These are phyloP conservation scores for Penicillium glabrum DNA, from an alignment of 2,329 filamentous ascomycete genomes.

Conservation along the genomic window DNA sequence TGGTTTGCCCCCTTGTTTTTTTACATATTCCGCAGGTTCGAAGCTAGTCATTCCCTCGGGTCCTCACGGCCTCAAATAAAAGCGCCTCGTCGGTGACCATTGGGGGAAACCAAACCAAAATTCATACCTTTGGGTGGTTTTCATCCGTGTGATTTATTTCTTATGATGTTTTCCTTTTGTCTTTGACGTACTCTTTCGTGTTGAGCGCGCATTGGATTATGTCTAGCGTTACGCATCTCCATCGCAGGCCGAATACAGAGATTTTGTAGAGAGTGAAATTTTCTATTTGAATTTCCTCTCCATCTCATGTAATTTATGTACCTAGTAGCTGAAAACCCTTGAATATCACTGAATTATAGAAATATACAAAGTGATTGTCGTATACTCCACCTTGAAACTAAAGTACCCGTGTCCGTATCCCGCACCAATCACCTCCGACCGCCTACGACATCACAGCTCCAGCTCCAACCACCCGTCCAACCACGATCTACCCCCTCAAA, in stretches of 20 bases:
- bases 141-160: neutral
- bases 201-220: conserved; percentile 20
- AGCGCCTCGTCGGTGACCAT: conserved; percentile 1
- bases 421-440: conserved; percentile 23
- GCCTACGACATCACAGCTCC: conserved; percentile 27
- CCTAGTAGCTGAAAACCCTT: no score
- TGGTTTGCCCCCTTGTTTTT: conserved; percentile 19
- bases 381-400: neutral
- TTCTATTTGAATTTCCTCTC: neutral
- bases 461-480: conserved; percentile 13
- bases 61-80: neutral
- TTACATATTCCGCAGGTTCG: conserved; percentile 33
- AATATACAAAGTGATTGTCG: no score
- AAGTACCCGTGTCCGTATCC: conserved; percentile 7
- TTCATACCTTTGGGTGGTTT: conserved; percentile 10
- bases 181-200: conserved; percentile 1
- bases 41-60: conserved; percentile 27
- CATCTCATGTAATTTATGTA: neutral
- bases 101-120: conserved; percentile 11
- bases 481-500: conserved; percentile 3
- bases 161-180: conserved; percentile 1
- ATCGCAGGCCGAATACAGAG: conserved; percentile 8
- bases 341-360: no score
- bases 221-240: conserved; percentile 17
- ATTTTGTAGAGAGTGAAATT: conserved; percentile 5